phyloP scores from a whole-genome alignment of 2,329 filamentous ascomycete genomes.

The Fusarium denticulatum region DNA sequence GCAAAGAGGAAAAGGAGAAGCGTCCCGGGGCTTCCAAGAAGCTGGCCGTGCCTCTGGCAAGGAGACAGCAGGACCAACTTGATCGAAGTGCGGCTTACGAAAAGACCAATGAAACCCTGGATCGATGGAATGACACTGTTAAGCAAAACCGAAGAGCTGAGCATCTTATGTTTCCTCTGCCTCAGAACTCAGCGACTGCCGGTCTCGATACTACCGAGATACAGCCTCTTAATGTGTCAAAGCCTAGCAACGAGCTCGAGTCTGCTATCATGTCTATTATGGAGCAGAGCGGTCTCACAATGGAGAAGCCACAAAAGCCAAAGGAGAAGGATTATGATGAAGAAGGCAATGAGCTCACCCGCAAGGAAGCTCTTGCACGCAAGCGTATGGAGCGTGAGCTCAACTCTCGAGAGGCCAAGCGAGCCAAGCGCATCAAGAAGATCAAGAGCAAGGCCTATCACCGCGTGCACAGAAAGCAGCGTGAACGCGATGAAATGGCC shows the following conservation, averaged over 20 bases:
- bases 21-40: conserved; percentile 66
- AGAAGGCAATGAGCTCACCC: conserved; percentile 76
- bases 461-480: conserved; percentile 85
- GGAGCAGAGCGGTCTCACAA: conserved; percentile 83
- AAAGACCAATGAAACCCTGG: conserved; percentile 90
- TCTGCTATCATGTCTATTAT: conserved; percentile 87
- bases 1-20: conserved; percentile 66
- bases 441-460: conserved; percentile 98
- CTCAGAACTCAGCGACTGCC: conserved; percentile 72
- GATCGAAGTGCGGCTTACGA: conserved; percentile 86
- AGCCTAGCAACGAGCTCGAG: conserved; percentile 83
- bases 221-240: conserved; percentile 69
- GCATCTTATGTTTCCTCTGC: conserved; percentile 86
- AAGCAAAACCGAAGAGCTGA: conserved; percentile 93
- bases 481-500: conserved; percentile 64
- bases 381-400: conserved; percentile 84
- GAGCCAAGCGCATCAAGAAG: conserved; percentile 94
- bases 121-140: conserved; percentile 93
- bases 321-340: conserved; percentile 72
- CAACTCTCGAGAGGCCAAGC: conserved; percentile 86
- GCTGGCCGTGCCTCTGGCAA: conserved; percentile 83
- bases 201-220: conserved; percentile 71
- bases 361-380: conserved; percentile 76
- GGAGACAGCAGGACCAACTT: conserved; percentile 85
- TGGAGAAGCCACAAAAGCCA: conserved; percentile 55